Evolutionary conservation across 148 eudicot genomes (phyloP), one percentile per base, ranked within the genome.

Genomic region (Amaranthus hypochondriacus): DNA sequence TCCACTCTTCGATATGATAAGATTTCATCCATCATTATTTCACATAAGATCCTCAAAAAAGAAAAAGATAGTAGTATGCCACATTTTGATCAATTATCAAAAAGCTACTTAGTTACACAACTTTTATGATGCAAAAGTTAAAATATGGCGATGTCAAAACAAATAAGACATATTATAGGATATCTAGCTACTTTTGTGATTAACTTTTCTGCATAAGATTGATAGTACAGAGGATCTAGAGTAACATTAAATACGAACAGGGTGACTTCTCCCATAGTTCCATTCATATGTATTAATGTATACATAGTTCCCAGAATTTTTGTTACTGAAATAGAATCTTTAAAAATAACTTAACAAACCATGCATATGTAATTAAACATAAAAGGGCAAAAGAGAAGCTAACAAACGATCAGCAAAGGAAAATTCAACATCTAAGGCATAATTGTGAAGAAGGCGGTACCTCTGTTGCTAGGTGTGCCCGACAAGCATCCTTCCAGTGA

Each of bases 401-500:
- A 28, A 69, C 42, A 60, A 61, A 48, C 6, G 7, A 56, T 11
- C 60, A 51, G 14, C 55, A 48, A 15, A 75, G 47, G 9, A 21
- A 7, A 42, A 47, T 48, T 62, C 48, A 28, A 39, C 5, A 72
- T 64, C 15, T 15, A 53, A 13, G 5, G 61, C 28, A 43, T 52
- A 0, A 21, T 69, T 71, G 9, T 18, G 69, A 52, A 43, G 12
- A 10, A 70, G 3, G 73, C 62, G 70, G 10, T 86, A 95, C 98
- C 98, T 86, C 86, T 49, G 80, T 58, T 18, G 89, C 84, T 73
- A 72, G 70, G 76, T 88, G 83, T 75, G 55, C 84, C 68, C 69
- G 82, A 77, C 97, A 92, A 54, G 89, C 89, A 65, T 92, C 96
- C 83, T 89, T 95, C 99, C 99, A 95, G 39, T 85, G 85, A 64